Percentiles rank a stretch among this genome's conserved stretches.
Conservation (phyloP, 208 protist species). For the Trypanosoma boissoni region DNA sequence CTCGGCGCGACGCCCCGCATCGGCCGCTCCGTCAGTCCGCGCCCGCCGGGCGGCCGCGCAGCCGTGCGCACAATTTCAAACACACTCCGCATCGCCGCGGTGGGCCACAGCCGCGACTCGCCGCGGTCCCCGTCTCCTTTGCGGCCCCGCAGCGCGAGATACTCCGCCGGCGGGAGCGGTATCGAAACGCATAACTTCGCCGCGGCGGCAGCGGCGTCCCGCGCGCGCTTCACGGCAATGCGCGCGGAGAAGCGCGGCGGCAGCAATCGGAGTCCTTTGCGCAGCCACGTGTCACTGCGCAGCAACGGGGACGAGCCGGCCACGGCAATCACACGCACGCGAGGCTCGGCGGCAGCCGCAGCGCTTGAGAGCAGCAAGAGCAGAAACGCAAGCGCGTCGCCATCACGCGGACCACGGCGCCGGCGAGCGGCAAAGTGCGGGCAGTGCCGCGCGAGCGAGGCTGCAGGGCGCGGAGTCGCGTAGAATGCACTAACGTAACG, state of each 20-base stretch:
- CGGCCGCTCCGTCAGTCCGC: neutral
- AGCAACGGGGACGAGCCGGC: no score
- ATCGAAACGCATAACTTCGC: constrained; percentile 15
- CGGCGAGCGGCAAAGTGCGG: constrained; percentile 23
- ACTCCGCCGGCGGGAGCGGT: constrained; percentile 27
- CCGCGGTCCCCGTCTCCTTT: no score
- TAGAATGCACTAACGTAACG: constrained; percentile 31
- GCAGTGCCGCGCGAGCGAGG: constrained; percentile 13
- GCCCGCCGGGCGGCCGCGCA: neutral
- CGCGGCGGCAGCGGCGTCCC: constrained; percentile 8
- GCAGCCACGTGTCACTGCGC: constrained; percentile 12
- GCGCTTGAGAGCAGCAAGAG: constrained; percentile 35
- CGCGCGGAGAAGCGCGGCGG: neutral
- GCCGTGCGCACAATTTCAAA: constrained; percentile 45
- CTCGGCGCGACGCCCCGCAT: constrained; percentile 19
- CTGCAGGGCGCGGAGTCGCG: neutral
- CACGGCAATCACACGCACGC: no score
- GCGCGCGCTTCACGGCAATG: neutral
- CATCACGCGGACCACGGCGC: constrained; percentile 1
- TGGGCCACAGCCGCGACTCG: constrained; percentile 27
- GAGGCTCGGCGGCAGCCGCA: no score
- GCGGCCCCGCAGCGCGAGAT: neutral
- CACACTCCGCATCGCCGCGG: constrained; percentile 33
- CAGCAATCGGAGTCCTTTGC: neutral
- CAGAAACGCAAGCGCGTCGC: constrained; percentile 35